These are phyloP conservation scores for Waitea zeae DNA, from an alignment of 1,284 basidiomycete species.

Conservation along the genomic window DNA sequence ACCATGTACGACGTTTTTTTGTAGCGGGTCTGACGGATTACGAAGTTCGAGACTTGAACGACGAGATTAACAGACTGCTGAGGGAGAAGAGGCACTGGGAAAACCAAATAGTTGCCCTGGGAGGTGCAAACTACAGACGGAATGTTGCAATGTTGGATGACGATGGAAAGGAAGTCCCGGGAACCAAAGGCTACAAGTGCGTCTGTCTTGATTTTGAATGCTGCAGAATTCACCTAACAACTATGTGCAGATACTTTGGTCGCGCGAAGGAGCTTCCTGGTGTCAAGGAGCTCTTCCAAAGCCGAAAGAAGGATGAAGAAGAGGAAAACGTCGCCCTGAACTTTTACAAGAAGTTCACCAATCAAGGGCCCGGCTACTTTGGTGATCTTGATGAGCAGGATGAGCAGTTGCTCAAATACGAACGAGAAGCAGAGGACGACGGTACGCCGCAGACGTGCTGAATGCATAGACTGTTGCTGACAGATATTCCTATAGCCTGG, in stretches of 20 bases:
- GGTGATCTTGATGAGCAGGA: constrained; percentile 85
- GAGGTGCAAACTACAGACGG: constrained; percentile 91
- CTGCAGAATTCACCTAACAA: constrained; percentile 1
- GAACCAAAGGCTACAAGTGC: constrained; percentile 96
- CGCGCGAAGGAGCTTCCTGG: constrained; percentile 93
- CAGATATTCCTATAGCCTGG: constrained; percentile 35
- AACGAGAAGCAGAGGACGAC: constrained; percentile 55
- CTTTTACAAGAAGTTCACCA: constrained; percentile 80
- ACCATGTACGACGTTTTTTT: background rate
- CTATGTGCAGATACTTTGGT: constrained; percentile 71
- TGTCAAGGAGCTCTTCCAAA: constrained; percentile 84
- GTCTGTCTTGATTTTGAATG: constrained; percentile 12
- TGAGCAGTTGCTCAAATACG: constrained; percentile 50
- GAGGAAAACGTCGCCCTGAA: constrained; percentile 48
- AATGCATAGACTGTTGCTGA: constrained; percentile 2
- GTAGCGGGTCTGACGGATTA: constrained; percentile 87
- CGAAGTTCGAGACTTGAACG: constrained; percentile 91
- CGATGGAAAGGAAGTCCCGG: constrained; percentile 88
- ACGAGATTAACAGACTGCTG: constrained; percentile 94
- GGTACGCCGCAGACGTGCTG: constrained; percentile 27
- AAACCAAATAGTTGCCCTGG: constrained; percentile 87
- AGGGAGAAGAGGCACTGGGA: constrained; percentile 97
- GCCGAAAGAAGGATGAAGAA: constrained; percentile 68
- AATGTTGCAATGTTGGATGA: constrained; percentile 87
- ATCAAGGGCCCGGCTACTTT: constrained; percentile 80